These are phyloP conservation scores for Pistacia atlantica DNA, from an alignment of 345 rosid species.

Conservation along the genomic window DNA sequence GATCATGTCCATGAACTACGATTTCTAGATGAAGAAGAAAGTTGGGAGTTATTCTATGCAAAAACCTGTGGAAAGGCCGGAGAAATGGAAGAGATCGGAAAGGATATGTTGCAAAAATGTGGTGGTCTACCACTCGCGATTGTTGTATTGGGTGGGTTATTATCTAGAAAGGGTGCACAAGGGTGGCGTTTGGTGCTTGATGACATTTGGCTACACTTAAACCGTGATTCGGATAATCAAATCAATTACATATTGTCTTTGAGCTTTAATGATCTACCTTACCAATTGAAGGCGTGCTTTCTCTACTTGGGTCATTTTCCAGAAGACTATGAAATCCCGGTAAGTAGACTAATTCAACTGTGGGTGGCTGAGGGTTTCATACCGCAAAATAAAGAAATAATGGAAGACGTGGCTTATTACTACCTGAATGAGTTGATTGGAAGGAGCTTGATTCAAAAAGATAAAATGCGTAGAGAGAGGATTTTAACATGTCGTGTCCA, in stretches of 20 bases:
- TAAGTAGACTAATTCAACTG: slow-evolving; percentile 15
- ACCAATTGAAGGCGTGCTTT: too few relatives aligned
- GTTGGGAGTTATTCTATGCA: slow-evolving; percentile 29
- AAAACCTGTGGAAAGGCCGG: slow-evolving; percentile 15
- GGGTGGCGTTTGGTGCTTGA: too few relatives aligned
- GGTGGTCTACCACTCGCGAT: too few relatives aligned
- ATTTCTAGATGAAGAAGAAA: slow-evolving; percentile 9
- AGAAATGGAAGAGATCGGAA: slow-evolving; percentile 21
- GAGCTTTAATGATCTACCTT: slow-evolving; percentile 25
- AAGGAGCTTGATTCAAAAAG: slow-evolving; percentile 31
- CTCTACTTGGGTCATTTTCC: too few relatives aligned
- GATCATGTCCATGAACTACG: slow-evolving; percentile 1
- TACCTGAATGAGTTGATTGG: slow-evolving; percentile 27
- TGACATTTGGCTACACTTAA: too few relatives aligned
- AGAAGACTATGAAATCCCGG: background rate
- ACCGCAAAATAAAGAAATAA: slow-evolving; percentile 13
- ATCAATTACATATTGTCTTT: too few relatives aligned
- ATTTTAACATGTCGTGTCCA: slow-evolving; percentile 25
- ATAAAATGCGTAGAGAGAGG: background rate
- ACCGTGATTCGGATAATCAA: too few relatives aligned
- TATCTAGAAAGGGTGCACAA: too few relatives aligned
- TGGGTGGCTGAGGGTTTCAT: slow-evolving; percentile 33
- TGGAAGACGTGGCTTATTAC: slow-evolving; percentile 30
- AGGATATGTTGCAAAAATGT: slow-evolving; percentile 16
- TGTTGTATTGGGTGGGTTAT: too few relatives aligned